Conservation (phyloP, 176 grass and related monocot species). For the Rhynchospora pubera region DNA sequence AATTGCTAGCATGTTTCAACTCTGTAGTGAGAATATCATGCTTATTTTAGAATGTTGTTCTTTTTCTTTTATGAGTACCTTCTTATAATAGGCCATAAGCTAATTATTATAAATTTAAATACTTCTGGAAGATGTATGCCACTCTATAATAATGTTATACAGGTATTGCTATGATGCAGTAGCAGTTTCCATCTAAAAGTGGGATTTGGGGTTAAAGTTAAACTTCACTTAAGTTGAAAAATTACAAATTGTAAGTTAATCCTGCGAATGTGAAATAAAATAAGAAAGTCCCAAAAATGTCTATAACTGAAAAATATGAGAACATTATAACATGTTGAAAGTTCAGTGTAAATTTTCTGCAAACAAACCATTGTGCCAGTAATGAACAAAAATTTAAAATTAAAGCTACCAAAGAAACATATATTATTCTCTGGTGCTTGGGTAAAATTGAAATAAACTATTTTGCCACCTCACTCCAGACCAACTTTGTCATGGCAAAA, state of each 20-base stretch:
- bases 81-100: background rate
- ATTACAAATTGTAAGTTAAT: background rate
- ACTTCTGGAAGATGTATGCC: background rate
- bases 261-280: background rate
- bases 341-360: background rate
- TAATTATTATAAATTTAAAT: background rate
- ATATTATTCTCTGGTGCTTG: background rate
- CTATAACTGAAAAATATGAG: background rate
- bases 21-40: background rate
- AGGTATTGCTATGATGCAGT: background rate
- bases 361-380: background rate
- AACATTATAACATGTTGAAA: background rate
- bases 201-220: background rate
- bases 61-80: background rate
- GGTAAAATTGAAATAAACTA: background rate
- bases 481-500: background rate
- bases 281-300: background rate
- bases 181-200: background rate
- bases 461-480: background rate
- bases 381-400: background rate
- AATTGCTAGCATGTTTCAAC: background rate
- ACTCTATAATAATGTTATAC: background rate
- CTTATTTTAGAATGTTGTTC: background rate
- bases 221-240: background rate
- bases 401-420: background rate